Base-by-base conservation (phyloP, 2,329 filamentous ascomycete species). In the Annulohypoxylon truncatum region DNA sequence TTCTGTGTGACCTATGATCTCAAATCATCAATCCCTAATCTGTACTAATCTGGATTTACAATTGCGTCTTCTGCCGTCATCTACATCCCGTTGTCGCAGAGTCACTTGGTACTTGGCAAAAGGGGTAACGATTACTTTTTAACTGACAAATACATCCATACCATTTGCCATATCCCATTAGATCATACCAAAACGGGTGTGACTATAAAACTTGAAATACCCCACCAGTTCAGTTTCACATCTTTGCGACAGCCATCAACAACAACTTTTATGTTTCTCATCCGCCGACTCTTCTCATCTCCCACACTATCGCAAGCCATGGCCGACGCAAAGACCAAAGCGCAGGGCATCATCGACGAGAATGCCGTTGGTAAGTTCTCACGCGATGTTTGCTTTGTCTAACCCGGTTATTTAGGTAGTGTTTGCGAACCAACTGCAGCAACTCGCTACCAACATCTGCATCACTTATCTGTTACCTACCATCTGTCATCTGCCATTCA, bases 311-410 rank as follows among this genome's bases (percentile, higher is more conserved):
- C 91, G 73, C 84, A 87, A 82, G 87, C 82, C 75, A 96, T 97
- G 92, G 90, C 92, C 77, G 88, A 91, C 78, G 92, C 93, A 77
- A 93, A 92, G 82, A 85, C 87, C 70, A 96, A 96, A 82, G 92
- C 92, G 67, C 89, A 97, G 81, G 80, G 84, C 76, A 90, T 97
- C 82, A 97, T 98, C 80, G 89, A 96, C 81, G 90, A 94, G 77
- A 96, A 97, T 83, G 82, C 89, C 75, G 94, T 97, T 80, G 90
- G 91, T 93, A 84, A 59, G 90, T 83, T 20, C 28, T 42, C 44
- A 51, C 29, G 2, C 10, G 10, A 42, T 33, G 24, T 42, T 26
- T 35, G 6, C 48, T 31, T n/a, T 28, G 20, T 24, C 9, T 15
- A 15, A 18, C 35, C 15, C n/a, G 35, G 35, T 31, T 46, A 26